A percentile compares a stretch with the other conserved stretches of the same genome.
Conservation (phyloP, 768 basidiomycete species). For the Lepiota venenata region DNA sequence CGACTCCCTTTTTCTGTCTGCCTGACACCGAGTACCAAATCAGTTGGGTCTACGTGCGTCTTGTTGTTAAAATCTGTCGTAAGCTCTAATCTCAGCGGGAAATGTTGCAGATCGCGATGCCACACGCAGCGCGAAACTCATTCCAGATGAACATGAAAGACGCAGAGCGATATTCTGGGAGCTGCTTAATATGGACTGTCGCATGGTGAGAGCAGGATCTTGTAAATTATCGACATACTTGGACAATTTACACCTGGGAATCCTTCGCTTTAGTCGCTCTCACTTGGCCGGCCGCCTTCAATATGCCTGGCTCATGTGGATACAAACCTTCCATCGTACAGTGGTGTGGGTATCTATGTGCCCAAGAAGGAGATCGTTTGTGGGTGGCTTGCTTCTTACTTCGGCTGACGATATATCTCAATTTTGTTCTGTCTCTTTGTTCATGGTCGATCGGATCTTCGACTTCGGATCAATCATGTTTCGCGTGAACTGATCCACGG, state of each 20-base stretch:
- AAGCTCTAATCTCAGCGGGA: constrained; percentile 7
- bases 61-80: constrained; percentile 14
- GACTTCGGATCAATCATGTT: neutral
- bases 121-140: constrained; percentile 51
- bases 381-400: constrained; percentile 27
- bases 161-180: constrained; percentile 74
- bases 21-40: constrained; percentile 8
- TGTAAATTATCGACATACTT: too few species aligned
- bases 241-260: neutral
- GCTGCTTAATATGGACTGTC: constrained; percentile 66
- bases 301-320: constrained; percentile 65
- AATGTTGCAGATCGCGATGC: constrained; percentile 58
- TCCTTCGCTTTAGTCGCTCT: constrained; percentile 46
- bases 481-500: too few species aligned
- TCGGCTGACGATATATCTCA: neutral
- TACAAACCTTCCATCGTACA: constrained; percentile 49
- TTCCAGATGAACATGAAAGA: constrained; percentile 71
- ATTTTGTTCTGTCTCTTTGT: neutral
- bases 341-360: constrained; percentile 43
- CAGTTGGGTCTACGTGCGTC: constrained; percentile 68
- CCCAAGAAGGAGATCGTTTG: constrained; percentile 49
- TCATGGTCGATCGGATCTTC: neutral
- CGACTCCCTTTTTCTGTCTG: constrained; percentile 10
- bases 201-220: constrained; percentile 41
- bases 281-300: constrained; percentile 70